These are phyloP conservation scores for Microthlaspi erraticum DNA, from an alignment of 345 rosid species.

Conservation along the genomic window DNA sequence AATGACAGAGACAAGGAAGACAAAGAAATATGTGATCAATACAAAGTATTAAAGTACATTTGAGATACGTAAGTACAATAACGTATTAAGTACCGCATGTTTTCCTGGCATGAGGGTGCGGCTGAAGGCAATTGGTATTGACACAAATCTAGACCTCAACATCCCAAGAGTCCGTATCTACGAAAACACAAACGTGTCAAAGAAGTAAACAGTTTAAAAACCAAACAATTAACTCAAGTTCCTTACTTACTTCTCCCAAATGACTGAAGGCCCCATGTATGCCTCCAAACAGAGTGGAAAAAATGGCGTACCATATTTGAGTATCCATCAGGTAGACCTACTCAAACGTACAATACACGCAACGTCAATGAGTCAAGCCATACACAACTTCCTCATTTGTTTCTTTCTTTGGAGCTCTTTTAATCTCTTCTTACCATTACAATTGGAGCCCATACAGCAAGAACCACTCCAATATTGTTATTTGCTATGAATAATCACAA, in stretches of 20 bases:
- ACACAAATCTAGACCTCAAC: slow-evolving; percentile 87
- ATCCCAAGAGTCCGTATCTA: slow-evolving; percentile 96
- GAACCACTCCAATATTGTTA: slow-evolving; percentile 75
- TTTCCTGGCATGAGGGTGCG: slow-evolving; percentile 66
- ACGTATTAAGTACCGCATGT: slow-evolving; percentile 42
- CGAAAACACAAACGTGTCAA: slow-evolving; percentile 33
- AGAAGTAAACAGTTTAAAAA: slow-evolving; percentile 30
- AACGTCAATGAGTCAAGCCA: slow-evolving; percentile 24
- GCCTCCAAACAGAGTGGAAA: slow-evolving; percentile 91
- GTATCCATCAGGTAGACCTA: slow-evolving; percentile 92
- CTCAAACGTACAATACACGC: slow-evolving; percentile 14
- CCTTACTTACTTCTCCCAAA: slow-evolving; percentile 85
- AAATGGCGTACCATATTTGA: slow-evolving; percentile 98
- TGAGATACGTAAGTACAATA: slow-evolving; percentile 5
- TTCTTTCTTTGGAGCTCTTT: slow-evolving; percentile 20
- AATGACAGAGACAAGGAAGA: too few species aligned
- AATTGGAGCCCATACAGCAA: slow-evolving; percentile 92
- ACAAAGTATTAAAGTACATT: slow-evolving; percentile 2
- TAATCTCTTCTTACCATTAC: slow-evolving; percentile 66
- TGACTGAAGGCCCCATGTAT: slow-evolving; percentile 94
- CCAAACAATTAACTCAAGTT: slow-evolving; percentile 21
- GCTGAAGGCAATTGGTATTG: slow-evolving; percentile 77
- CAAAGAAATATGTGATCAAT: slow-evolving; percentile 13
- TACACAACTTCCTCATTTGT: neutral
- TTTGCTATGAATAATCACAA: slow-evolving; percentile 53